Evolutionary conservation across 148 eudicot genomes (phyloP).

Genomic region (Drosera capensis): DNA sequence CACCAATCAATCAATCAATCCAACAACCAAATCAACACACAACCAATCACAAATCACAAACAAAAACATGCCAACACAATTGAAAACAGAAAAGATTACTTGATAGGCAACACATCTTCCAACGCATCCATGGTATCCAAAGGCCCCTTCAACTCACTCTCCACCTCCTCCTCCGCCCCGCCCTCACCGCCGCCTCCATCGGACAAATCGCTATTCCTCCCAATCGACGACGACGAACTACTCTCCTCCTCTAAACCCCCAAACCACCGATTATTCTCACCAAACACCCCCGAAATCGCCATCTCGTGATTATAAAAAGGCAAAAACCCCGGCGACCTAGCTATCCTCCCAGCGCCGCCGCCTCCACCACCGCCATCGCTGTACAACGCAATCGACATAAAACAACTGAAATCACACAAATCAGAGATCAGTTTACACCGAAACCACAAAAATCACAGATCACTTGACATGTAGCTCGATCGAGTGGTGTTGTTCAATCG

Average conservation of each 20-base stretch:
- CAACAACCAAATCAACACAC: too few species aligned
- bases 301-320: too few species aligned
- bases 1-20: too few species aligned
- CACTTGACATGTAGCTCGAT: too few species aligned
- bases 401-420: too few species aligned
- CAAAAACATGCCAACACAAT: not conserved
- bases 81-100: constrained; percentile 17
- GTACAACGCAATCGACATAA: constrained; percentile 34
- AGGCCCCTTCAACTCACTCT: constrained; percentile 34
- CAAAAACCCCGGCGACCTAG: constrained; percentile 17
- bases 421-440: too few species aligned
- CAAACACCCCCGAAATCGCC: not conserved
- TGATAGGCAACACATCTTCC: constrained; percentile 38
- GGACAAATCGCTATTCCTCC: constrained; percentile 33
- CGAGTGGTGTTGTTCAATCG: too few species aligned
- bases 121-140: constrained; percentile 26
- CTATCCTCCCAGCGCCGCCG: constrained; percentile 9
- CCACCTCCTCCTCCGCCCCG: constrained; percentile 30
- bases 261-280: constrained; percentile 8
- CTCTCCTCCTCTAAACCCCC: not conserved
- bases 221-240: constrained; percentile 34
- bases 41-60: not conserved
- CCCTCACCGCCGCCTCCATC: constrained; percentile 14
- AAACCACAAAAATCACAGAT: too few species aligned
- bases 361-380: constrained; percentile 6